A percentile compares a stretch with the other conserved stretches of the same genome.
These are phyloP conservation scores for Cynara cardunculus DNA, from an alignment of 129 eudicot species.

Conservation along the genomic window DNA sequence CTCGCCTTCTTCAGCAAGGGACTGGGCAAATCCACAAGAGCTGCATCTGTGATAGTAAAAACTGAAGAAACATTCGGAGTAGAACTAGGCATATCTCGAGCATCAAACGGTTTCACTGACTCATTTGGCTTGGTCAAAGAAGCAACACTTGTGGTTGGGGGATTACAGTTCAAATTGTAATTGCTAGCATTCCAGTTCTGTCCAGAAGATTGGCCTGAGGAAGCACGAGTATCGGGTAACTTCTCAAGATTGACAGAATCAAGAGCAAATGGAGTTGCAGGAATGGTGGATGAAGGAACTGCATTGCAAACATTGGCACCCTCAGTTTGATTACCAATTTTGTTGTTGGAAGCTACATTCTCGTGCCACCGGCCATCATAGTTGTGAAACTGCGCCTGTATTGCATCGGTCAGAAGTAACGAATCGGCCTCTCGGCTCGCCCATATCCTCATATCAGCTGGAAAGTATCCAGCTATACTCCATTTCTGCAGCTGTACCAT, in stretches of 20 bases:
- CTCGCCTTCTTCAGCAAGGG: slow-evolving; percentile 33
- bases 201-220: slow-evolving; percentile 32
- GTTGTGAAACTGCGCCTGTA: slow-evolving; percentile 44
- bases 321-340: slow-evolving; percentile 28
- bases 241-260: slow-evolving; percentile 34
- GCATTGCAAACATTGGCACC: slow-evolving; percentile 16
- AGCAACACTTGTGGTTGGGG: slow-evolving; percentile 14
- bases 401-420: slow-evolving; percentile 57
- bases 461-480: slow-evolving; percentile 78
- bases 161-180: slow-evolving; percentile 28
- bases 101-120: slow-evolving; percentile 2
- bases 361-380: slow-evolving; percentile 11
- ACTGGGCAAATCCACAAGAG: slow-evolving; percentile 44
- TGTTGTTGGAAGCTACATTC: slow-evolving; percentile 7
- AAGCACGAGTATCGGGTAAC: slow-evolving; percentile 20
- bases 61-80: slow-evolving; percentile 17
- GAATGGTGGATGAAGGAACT: slow-evolving; percentile 28
- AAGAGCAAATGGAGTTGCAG: slow-evolving; percentile 21
- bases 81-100: slow-evolving; percentile 25
- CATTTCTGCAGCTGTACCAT: slow-evolving; percentile 81
- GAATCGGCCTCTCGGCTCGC: slow-evolving; percentile 56
- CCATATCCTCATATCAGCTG: slow-evolving; percentile 86
- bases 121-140: slow-evolving; percentile 8
- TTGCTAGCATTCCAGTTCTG: slow-evolving; percentile 19
- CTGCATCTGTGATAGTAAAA: slow-evolving; percentile 27